phyloP scores from a whole-genome alignment of 1,284 basidiomycete genomes.

The Sanghuangporus baumii region DNA sequence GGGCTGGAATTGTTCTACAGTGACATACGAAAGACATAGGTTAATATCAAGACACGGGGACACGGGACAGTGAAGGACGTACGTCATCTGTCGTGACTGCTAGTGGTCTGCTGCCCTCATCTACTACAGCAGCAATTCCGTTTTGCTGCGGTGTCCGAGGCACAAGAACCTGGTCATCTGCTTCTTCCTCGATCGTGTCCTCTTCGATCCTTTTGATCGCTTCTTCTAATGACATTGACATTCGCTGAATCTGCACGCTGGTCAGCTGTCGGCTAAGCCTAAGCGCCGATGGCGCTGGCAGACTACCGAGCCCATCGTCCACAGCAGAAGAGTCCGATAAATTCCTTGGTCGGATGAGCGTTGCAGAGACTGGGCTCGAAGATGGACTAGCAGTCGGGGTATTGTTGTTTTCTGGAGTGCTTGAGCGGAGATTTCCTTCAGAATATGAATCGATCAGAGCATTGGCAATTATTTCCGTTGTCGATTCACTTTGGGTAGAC shows the following conservation, averaged over 20 bases:
- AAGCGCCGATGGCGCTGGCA: slow-evolving; percentile 27
- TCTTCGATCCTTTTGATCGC: slow-evolving; percentile 64
- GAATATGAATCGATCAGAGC: slow-evolving; percentile 39
- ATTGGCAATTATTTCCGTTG: slow-evolving; percentile 36
- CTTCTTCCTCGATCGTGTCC: slow-evolving; percentile 52
- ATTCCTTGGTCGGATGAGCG: slow-evolving; percentile 35
- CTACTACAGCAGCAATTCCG: not conserved
- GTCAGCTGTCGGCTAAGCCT: slow-evolving; percentile 46
- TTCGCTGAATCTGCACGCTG: slow-evolving; percentile 50
- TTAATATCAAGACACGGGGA: slow-evolving; percentile 8
- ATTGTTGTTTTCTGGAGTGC: slow-evolving; percentile 45
- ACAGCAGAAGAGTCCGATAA: slow-evolving; percentile 26
- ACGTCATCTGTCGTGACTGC: slow-evolving; percentile 17
- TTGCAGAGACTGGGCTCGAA: slow-evolving; percentile 41
- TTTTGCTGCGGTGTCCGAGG: slow-evolving; percentile 35
- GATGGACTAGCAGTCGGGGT: slow-evolving; percentile 34
- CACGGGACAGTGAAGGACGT: not conserved
- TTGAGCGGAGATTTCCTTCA: slow-evolving; percentile 38
- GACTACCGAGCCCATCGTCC: slow-evolving; percentile 19
- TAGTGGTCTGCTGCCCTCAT: slow-evolving; percentile 2
- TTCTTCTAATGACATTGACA: slow-evolving; percentile 65
- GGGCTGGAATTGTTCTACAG: slow-evolving; percentile 7
- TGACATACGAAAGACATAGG: slow-evolving; percentile 2
- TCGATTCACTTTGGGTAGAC: slow-evolving; percentile 45
- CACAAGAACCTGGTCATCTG: slow-evolving; percentile 67